Evolutionary conservation across 108 stramenopile genomes (phyloP), one percentile per base, ranked within the genome.

Genomic region (Skeletonema grethae): DNA sequence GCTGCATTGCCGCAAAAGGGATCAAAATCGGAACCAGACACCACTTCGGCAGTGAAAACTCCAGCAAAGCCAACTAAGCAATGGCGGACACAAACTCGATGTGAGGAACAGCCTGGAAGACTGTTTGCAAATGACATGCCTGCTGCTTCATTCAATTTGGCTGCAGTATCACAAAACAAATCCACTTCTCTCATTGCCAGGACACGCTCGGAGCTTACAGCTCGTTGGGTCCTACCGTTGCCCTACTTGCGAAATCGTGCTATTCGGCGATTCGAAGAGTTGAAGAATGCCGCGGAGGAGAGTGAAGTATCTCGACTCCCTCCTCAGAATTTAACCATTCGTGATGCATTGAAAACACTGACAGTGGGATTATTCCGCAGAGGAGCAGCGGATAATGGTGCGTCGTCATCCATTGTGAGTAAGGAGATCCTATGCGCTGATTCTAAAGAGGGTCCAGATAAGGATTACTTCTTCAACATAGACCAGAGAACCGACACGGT

Each of bases 341-440:
- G 87, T 35, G 90, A 91, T 70, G 77, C 88, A 25, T 59, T 95
- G 41, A 69, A 84, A 39, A 36, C 59, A 32, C 61, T 93, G 31
- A 69, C 89, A 7, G 81, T 96, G 7, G 95, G 95, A 8, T 80
- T 96, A 6, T 96, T 94, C 69, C 92, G 95, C 34, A 79, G 90
- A 1, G 95, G 95, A 18, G 87, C 88, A 45, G 69, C 82, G 3
- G 91, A 93, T 69, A 92, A 90, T 76, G 90, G 90, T 18, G 55
- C 84, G 3, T 86, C 88, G 56, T 75, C 83, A 20, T 85, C 87
- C 24, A 96, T 96, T 55, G 80, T 96, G 20, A 85, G 87, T 53
- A 96, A 96, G 67, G 79, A 85, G 56, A 82, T 91, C 18, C 45
- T 91, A 24, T 53, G 50, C 22, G 18, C 50, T 57, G 62, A 83